Percentiles rank a stretch among this genome's conserved stretches.
These are phyloP conservation scores for Apiospora hydei DNA, from an alignment of 2,329 filamentous ascomycete species.

Conservation along the genomic window DNA sequence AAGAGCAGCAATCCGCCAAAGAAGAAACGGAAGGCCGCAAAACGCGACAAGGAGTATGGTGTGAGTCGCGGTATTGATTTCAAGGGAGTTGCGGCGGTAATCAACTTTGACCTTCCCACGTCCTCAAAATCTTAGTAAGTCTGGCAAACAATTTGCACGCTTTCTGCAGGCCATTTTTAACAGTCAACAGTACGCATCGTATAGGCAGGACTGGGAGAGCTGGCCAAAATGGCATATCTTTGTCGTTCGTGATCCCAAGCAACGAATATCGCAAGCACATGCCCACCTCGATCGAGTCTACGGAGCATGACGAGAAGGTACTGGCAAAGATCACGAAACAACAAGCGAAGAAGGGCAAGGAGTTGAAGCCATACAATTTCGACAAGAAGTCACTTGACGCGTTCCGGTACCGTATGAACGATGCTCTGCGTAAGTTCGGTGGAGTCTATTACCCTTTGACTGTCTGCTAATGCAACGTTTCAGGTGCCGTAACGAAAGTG, in stretches of 20 bases:
- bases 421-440: slow-evolving; percentile 71
- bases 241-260: slow-evolving; percentile 91
- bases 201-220: slow-evolving; percentile 93
- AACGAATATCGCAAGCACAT: slow-evolving; percentile 88
- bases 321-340: slow-evolving; percentile 80
- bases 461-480: neutral
- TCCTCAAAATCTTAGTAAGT: slow-evolving; percentile 79
- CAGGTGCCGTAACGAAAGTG: slow-evolving; percentile 79
- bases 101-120: slow-evolving; percentile 95
- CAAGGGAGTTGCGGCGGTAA: slow-evolving; percentile 89
- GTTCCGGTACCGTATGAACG: slow-evolving; percentile 93
- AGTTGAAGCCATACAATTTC: slow-evolving; percentile 90
- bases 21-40: slow-evolving; percentile 71
- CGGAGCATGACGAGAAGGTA: slow-evolving; percentile 85
- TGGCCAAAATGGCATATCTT: slow-evolving; percentile 88
- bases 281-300: slow-evolving; percentile 77
- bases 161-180: neutral
- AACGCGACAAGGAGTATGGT: slow-evolving; percentile 85
- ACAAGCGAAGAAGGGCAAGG: slow-evolving; percentile 79
- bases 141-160: neutral
- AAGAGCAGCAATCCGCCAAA: slow-evolving; percentile 46
- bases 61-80: slow-evolving; percentile 98
- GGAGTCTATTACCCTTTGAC: neutral
- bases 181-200: slow-evolving; percentile 71
- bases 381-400: slow-evolving; percentile 94